These are phyloP conservation scores for Globisporangium iwayamae DNA, from an alignment of 352 stramenopile species.

Conservation along the genomic window DNA sequence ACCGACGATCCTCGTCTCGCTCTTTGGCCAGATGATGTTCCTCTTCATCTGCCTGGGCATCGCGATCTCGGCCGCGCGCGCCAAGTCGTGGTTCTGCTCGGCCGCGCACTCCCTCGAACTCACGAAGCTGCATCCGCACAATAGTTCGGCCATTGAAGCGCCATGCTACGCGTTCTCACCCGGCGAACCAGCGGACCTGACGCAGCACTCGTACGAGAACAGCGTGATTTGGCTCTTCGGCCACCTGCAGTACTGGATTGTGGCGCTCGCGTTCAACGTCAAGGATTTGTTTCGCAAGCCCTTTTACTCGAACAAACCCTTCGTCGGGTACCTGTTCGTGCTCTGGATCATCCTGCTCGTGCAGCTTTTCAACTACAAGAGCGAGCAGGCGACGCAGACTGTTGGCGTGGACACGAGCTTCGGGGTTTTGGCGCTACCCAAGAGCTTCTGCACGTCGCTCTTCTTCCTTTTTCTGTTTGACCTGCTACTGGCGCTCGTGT, in stretches of 20 bases:
- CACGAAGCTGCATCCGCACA: constrained; percentile 26
- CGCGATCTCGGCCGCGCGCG: constrained; percentile 44
- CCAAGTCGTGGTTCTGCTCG: constrained; percentile 64
- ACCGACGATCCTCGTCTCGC: constrained; percentile 48
- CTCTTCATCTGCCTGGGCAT: constrained; percentile 57
- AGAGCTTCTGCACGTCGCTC: constrained; percentile 51
- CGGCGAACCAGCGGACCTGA: constrained; percentile 46
- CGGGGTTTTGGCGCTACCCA: constrained; percentile 46
- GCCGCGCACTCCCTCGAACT: constrained; percentile 39
- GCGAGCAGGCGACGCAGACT: constrained; percentile 36
- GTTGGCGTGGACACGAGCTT: constrained; percentile 61
- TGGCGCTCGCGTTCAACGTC: constrained; percentile 63
- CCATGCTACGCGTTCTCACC: constrained; percentile 70
- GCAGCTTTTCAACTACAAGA: constrained; percentile 68
- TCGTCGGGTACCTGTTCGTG: constrained; percentile 46
- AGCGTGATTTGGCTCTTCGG: constrained; percentile 76
- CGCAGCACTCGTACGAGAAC: constrained; percentile 74
- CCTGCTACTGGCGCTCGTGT: constrained; percentile 43
- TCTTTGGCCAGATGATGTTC: constrained; percentile 53
- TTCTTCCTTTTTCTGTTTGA: constrained; percentile 74
- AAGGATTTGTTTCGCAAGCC: constrained; percentile 58
- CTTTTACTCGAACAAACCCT: constrained; percentile 49
- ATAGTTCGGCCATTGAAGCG: constrained; percentile 33
- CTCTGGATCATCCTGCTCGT: constrained; percentile 53
- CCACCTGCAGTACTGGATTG: constrained; percentile 75